Conservation (phyloP, 345 rosid genomes). For the Trapa incisa region DNA sequence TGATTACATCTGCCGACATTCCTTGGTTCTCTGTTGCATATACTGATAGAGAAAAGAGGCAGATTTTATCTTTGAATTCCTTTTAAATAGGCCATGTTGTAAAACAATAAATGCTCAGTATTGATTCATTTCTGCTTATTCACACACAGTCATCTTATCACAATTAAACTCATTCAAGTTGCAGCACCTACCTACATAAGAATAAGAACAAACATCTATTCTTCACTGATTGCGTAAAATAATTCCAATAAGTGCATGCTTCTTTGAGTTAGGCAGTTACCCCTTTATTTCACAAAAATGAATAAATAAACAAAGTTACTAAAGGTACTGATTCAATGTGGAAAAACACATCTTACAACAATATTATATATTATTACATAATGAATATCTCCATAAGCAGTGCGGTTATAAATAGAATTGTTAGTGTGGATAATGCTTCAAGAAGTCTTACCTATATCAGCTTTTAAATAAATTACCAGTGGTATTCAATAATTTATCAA, state of each 20-base stretch:
- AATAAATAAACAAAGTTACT: neutral
- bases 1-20: conserved; percentile 80
- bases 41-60: conserved; percentile 46
- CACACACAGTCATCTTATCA: neutral
- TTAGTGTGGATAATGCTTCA: neutral
- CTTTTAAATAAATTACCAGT: neutral
- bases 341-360: neutral
- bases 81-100: neutral
- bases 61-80: neutral
- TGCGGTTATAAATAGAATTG: neutral
- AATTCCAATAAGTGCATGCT: neutral
- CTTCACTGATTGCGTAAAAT: neutral
- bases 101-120: neutral
- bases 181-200: neutral
- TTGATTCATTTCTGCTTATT: neutral
- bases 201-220: neutral
- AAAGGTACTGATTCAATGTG: too few relatives aligned
- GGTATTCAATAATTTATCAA: neutral
- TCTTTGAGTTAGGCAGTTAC: neutral
- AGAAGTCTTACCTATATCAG: neutral
- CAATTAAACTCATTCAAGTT: neutral
- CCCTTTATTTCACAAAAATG: too few relatives aligned
- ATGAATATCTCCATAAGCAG: neutral
- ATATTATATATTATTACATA: neutral
- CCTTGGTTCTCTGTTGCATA: conserved; percentile 64